These are phyloP conservation scores for Aspergillus hiratsukae DNA, from an alignment of 2,329 filamentous ascomycete species.

Conservation along the genomic window DNA sequence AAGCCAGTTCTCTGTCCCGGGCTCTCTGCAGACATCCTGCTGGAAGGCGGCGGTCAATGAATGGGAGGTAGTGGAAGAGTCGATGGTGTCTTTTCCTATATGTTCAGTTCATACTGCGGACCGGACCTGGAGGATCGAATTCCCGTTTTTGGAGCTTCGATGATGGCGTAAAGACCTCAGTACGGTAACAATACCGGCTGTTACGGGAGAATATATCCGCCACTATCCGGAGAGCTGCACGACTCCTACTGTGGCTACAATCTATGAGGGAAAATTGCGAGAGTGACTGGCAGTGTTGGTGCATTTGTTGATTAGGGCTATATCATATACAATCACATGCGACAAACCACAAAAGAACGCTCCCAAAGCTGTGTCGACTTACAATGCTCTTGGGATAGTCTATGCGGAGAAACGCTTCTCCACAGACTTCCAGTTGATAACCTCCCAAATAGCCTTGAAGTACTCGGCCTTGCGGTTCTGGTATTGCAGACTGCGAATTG, in stretches of 20 bases:
- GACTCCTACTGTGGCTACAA: not conserved
- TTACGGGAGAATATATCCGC: not conserved
- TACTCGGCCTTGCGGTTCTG: conserved; percentile 97
- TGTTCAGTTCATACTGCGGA: not conserved
- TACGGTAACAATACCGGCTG: not conserved
- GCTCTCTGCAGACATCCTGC: conserved; percentile 27
- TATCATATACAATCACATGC: conserved; percentile 3
- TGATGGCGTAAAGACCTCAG: not conserved
- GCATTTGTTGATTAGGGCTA: conserved; percentile 6
- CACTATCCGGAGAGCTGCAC: conserved; percentile 1
- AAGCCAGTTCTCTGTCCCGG: conserved; percentile 28
- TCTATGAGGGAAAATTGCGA: not conserved
- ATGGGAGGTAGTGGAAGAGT: not conserved
- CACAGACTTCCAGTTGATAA: conserved; percentile 91
- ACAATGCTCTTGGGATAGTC: conserved; percentile 11
- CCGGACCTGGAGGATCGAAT: not conserved
- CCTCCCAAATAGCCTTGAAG: conserved; percentile 89
- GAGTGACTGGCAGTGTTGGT: not conserved
- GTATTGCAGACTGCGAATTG: conserved; percentile 66
- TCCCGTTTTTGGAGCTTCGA: not conserved
- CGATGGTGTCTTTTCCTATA: not conserved
- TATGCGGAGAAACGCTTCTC: conserved; percentile 64
- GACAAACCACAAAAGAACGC: conserved; percentile 4
- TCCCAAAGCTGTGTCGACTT: conserved; percentile 10
- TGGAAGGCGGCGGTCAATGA: not conserved